Conservation (phyloP, 306 rosid genomes). For the Ammopiptanthus mongolicus region DNA sequence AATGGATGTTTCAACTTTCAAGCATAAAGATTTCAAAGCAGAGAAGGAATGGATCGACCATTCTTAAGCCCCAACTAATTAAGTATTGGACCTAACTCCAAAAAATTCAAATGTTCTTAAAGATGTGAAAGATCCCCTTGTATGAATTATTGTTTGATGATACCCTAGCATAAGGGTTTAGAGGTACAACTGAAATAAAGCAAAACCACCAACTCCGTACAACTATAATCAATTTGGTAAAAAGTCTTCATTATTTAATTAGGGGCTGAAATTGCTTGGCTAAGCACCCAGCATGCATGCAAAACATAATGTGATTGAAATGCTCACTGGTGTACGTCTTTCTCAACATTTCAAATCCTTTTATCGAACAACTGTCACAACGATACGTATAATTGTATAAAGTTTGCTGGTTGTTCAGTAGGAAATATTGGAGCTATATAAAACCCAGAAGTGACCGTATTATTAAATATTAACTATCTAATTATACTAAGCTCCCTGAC, state of each 20-base stretch:
- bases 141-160: neutral
- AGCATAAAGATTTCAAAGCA: too few relatives aligned
- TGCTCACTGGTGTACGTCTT: neutral
- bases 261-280: conserved; percentile 2
- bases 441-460: too few relatives aligned
- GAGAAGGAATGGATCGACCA: neutral
- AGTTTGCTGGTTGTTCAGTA: neutral
- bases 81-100: neutral
- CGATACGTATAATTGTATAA: neutral
- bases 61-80: neutral
- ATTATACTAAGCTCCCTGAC: too few relatives aligned
- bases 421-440: neutral
- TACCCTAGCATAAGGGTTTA: neutral
- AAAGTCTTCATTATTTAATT: neutral
- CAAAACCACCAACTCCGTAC: neutral
- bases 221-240: neutral
- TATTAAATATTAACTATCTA: too few relatives aligned
- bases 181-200: neutral
- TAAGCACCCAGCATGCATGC: neutral
- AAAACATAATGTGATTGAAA: neutral
- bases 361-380: neutral
- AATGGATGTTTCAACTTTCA: too few relatives aligned
- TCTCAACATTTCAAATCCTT: neutral
- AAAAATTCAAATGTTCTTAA: neutral
- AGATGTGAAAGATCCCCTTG: neutral